Percentiles rank a stretch among this genome's conserved stretches.
These are phyloP conservation scores for Yamagishiella unicocca DNA, from an alignment of 139 green algal genomes.

Conservation along the genomic window DNA sequence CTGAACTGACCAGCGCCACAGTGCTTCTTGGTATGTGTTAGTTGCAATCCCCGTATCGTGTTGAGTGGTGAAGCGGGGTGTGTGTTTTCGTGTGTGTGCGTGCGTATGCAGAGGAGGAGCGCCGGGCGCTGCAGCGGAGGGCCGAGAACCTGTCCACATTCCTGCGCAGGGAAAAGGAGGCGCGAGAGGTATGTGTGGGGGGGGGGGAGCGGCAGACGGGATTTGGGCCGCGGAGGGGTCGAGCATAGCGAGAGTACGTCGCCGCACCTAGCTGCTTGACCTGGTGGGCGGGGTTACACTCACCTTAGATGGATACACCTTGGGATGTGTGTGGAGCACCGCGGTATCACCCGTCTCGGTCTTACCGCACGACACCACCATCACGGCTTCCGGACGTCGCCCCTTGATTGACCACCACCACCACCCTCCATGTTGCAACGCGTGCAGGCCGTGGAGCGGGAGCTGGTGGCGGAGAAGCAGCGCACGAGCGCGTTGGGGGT, in stretches of 20 bases:
- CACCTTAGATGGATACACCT: too few species aligned
- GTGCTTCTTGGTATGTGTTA: neutral
- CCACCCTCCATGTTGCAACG: too few species aligned
- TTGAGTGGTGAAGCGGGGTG: too few species aligned
- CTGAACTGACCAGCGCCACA: too few species aligned
- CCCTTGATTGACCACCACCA: too few species aligned
- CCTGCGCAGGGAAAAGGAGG: constrained; percentile 31
- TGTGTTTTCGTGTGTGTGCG: neutral
- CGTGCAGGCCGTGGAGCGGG: constrained; percentile 15
- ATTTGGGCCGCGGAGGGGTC: neutral
- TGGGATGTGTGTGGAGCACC: too few species aligned
- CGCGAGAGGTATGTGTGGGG: neutral
- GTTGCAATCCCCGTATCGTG: neutral
- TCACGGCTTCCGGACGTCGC: too few species aligned
- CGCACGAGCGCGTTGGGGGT: neutral
- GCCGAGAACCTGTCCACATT: constrained; percentile 38
- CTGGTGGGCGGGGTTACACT: too few species aligned
- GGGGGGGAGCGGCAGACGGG: neutral
- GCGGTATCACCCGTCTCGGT: too few species aligned
- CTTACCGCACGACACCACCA: too few species aligned
- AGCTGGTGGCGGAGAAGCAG: constrained; percentile 21
- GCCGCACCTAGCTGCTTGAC: too few species aligned
- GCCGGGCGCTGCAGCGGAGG: constrained; percentile 3
- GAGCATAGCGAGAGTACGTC: too few species aligned
- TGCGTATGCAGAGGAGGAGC: constrained; percentile 30